A percentile compares a stretch with the other conserved stretches of the same genome.
Evolutionary conservation across 2,329 filamentous ascomycete species (phyloP).

Genomic region (Aspergillus sergii): DNA sequence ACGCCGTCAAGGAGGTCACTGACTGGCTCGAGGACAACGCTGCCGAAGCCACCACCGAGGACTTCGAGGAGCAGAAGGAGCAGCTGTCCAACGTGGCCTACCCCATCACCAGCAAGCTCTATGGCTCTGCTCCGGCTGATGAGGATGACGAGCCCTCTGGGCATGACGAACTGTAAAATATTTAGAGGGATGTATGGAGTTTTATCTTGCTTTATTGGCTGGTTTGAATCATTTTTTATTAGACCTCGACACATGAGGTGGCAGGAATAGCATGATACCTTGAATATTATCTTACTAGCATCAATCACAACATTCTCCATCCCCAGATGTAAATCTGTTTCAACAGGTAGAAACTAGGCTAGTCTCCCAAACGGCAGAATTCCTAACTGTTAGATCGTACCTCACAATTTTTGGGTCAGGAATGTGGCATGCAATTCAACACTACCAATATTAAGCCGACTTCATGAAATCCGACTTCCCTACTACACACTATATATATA

Average conservation of each 20-base stretch:
- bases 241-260: slow-evolving; percentile 11
- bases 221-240: slow-evolving; percentile 11
- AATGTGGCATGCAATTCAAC: too few species aligned
- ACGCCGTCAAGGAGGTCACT: slow-evolving; percentile 93
- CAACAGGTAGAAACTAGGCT: too few species aligned
- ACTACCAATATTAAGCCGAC: background rate
- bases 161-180: slow-evolving; percentile 78
- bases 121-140: slow-evolving; percentile 66
- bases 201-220: slow-evolving; percentile 27
- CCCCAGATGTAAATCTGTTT: background rate
- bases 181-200: slow-evolving; percentile 42
- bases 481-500: background rate
- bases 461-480: background rate
- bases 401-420: too few species aligned
- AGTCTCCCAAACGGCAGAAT: too few species aligned
- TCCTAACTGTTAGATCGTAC: too few species aligned
- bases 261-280: slow-evolving; percentile 23
- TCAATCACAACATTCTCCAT: background rate
- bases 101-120: slow-evolving; percentile 98
- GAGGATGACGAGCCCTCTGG: slow-evolving; percentile 70
- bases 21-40: slow-evolving; percentile 98
- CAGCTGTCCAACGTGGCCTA: slow-evolving; percentile 96
- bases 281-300: slow-evolving; percentile 6
- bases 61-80: slow-evolving; percentile 99
- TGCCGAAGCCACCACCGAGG: slow-evolving; percentile 80